Evolutionary conservation across 140 eudicot species (phyloP).

Genomic region (Cichorium intybus): DNA sequence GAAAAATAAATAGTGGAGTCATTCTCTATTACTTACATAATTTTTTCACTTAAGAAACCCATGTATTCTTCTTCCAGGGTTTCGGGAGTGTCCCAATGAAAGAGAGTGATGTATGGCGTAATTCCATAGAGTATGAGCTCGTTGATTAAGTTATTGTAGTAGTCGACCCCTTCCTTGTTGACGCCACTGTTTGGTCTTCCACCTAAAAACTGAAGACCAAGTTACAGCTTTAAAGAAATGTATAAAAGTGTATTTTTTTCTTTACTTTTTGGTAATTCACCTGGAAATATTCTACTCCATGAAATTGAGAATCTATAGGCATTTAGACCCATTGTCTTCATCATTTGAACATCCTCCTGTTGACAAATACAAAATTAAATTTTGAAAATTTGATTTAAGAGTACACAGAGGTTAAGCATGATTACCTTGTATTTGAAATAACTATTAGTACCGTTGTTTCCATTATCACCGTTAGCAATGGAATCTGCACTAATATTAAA

Average conservation of each 20-base stretch:
- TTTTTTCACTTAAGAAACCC: constrained; percentile 36
- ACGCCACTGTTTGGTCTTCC: constrained; percentile 34
- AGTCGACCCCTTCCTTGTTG: constrained; percentile 34
- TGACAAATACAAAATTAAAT: background rate
- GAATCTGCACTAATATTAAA: constrained; percentile 7
- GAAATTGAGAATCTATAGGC: constrained; percentile 45
- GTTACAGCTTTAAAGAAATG: background rate
- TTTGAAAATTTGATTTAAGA: background rate
- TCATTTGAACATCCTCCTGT: constrained; percentile 39
- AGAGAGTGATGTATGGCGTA: constrained; percentile 39
- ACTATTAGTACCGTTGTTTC: constrained; percentile 27
- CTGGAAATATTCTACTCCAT: constrained; percentile 43
- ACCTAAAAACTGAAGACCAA: constrained; percentile 8
- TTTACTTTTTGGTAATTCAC: constrained; percentile 10
- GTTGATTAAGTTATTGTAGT: constrained; percentile 34
- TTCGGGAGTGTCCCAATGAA: constrained; percentile 51
- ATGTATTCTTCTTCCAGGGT: constrained; percentile 36
- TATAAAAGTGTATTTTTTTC: too few relatives aligned
- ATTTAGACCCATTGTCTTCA: constrained; percentile 36
- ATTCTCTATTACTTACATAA: constrained; percentile 22
- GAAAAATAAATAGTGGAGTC: background rate
- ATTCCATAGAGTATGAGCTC: constrained; percentile 38
- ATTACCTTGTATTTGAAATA: constrained; percentile 30
- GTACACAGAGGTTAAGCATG: background rate
- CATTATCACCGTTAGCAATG: constrained; percentile 32